A percentile compares a stretch with the other conserved stretches of the same genome.
These are phyloP conservation scores for Russula griseocarnosa DNA, from an alignment of 768 basidiomycete genomes.

Conservation along the genomic window DNA sequence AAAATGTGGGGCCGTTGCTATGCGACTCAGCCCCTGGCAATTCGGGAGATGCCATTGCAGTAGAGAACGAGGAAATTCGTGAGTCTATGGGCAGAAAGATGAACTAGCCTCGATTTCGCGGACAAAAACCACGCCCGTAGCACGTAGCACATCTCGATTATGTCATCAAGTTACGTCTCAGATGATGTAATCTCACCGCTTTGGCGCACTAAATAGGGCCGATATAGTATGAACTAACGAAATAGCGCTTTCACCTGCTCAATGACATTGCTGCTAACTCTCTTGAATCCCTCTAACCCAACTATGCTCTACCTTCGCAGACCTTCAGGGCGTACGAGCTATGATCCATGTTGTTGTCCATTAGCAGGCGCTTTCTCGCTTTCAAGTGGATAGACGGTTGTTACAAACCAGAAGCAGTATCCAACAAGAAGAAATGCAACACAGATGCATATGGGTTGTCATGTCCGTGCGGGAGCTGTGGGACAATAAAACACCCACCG, in stretches of 20 bases:
- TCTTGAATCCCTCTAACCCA: too few relatives aligned
- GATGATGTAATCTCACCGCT: too few relatives aligned
- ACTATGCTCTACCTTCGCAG: too few relatives aligned
- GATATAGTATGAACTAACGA: too few relatives aligned
- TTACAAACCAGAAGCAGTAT: background rate
- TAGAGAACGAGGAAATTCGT: constrained; percentile 14
- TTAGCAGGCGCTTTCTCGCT: background rate
- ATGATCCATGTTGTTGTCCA: too few relatives aligned
- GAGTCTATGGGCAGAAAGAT: background rate
- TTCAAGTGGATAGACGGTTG: background rate
- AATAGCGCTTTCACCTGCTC: too few relatives aligned
- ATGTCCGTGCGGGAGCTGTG: too few relatives aligned
- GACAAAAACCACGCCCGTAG: background rate
- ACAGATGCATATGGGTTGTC: background rate
- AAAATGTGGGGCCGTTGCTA: constrained; percentile 39
- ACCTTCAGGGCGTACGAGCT: too few relatives aligned
- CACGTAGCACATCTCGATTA: background rate
- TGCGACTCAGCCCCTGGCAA: constrained; percentile 15
- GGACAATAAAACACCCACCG: too few relatives aligned
- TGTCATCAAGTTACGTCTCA: too few relatives aligned
- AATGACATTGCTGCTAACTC: too few relatives aligned
- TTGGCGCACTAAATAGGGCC: too few relatives aligned
- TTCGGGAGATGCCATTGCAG: constrained; percentile 16
- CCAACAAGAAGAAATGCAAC: background rate
- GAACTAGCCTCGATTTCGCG: background rate